Evolutionary conservation across 2,329 filamentous ascomycete species (phyloP), one percentile per base, ranked within the genome.

Genomic region (Didymella exigua): DNA sequence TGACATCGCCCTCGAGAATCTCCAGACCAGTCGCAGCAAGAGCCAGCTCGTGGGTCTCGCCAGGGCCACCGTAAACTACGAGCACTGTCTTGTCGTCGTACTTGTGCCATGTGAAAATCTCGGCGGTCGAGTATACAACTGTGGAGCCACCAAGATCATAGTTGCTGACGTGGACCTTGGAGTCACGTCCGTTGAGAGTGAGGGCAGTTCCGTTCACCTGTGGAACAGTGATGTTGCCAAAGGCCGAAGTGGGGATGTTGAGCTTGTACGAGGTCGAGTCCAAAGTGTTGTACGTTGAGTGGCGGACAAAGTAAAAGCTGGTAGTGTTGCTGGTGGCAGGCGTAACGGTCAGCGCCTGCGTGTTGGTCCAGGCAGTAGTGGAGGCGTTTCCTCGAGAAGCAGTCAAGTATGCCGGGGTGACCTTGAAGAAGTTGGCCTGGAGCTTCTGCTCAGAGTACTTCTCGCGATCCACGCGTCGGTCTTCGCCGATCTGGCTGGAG

Each of bases 391-490:
- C 69, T 21, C 72, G 64, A 14, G 59, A 49, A 30, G 73, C 83
- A 2, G 83, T 82, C 16, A 91, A 75, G 63, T 90, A 93, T 0
- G 83, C 84, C 0, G 89, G 87, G 0, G 88, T 90, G 0, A 86
- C 88, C 62, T 87, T 87, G 47, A 90, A 73, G 72, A 93, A 93
- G 62, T 90, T 89, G 23, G 84, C 89, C 59, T 90, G 78, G 1
- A 93, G 82, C 67, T 93, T 95, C 23, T 90, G 78, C 70, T 95
- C 89, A 36, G 86, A 87, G 71, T 91, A 93, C 71, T 93, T 93
- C 68, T 92, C 89, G 2, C 89, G 82, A 24, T 81, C 76, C 3
- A 93, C 78, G 1, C 82, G 82, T 21, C 90, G 82, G 36, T 89
- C 86, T 67, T 95, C 90, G 1, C 82, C 81, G 47, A 93, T 90